Percentiles rank a stretch among this genome's conserved stretches.
phyloP scores from a whole-genome alignment of 768 basidiomycete genomes.

The Boletus sp. region DNA sequence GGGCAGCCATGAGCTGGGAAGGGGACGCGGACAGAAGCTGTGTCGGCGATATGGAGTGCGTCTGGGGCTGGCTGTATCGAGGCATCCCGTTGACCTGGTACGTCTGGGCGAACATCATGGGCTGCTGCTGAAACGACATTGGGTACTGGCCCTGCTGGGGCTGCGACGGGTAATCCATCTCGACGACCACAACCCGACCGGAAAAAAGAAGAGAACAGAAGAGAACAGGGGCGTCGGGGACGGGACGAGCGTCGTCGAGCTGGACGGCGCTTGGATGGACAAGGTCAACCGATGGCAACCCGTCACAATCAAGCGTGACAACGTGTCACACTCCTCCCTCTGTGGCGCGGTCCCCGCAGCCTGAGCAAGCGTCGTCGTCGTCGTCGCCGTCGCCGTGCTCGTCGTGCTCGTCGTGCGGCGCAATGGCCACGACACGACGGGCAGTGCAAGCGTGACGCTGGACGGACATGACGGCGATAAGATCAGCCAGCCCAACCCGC shows the following conservation, averaged over 20 bases:
- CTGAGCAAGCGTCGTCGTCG: background rate
- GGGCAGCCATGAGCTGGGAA: constrained; percentile 24
- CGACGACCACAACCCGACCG: background rate
- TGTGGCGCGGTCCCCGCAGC: constrained; percentile 21
- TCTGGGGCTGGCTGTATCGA: background rate
- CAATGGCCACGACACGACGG: background rate
- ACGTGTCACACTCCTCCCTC: constrained; percentile 20
- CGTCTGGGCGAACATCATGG: constrained; percentile 12
- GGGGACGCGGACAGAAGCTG: background rate
- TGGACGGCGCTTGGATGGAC: constrained; percentile 1
- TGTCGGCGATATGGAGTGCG: constrained; percentile 24
- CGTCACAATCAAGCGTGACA: constrained; percentile 27
- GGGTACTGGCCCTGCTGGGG: constrained; percentile 24
- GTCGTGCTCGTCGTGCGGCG: background rate
- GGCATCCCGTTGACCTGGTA: constrained; percentile 16
- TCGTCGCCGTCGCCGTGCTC: background rate
- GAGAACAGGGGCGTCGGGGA: background rate
- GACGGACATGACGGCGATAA: background rate
- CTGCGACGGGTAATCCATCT: constrained; percentile 26
- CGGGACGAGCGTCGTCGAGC: background rate
- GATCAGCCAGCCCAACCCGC: background rate
- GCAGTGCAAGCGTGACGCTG: background rate
- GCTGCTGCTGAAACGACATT: constrained; percentile 24
- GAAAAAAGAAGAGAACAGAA: background rate
- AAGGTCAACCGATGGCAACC: constrained; percentile 12